phyloP scores from a whole-genome alignment of 2,329 filamentous ascomycete species.

The Plenodomus biglobosus region DNA sequence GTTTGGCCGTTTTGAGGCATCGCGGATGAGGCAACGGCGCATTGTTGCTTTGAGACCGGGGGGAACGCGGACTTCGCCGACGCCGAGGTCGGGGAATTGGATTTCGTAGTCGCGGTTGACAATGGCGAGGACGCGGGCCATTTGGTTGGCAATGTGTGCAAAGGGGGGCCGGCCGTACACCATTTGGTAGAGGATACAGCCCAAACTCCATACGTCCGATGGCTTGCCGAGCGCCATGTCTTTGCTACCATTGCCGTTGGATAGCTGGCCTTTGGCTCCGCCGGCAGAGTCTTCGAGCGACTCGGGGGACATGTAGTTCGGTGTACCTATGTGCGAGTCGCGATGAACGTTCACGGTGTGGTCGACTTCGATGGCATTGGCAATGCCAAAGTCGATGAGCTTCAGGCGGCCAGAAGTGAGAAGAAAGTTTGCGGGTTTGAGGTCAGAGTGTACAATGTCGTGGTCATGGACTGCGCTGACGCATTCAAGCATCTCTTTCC shows the following conservation, averaged over 20 bases:
- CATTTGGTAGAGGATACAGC: slow-evolving; percentile 97
- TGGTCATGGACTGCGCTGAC: slow-evolving; percentile 83
- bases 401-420: slow-evolving; percentile 88
- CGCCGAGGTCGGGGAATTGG: slow-evolving; percentile 68
- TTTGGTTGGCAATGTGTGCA: slow-evolving; percentile 83
- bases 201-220: slow-evolving; percentile 92
- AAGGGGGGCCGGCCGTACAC: slow-evolving; percentile 97
- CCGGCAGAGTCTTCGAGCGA: slow-evolving; percentile 86
- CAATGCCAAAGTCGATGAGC: slow-evolving; percentile 97
- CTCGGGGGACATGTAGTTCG: slow-evolving; percentile 98
- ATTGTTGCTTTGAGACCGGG: slow-evolving; percentile 59
- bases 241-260: slow-evolving; percentile 54
- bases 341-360: slow-evolving; percentile 97
- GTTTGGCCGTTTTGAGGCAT: slow-evolving; percentile 59
- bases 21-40: slow-evolving; percentile 60
- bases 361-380: slow-evolving; percentile 93
- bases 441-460: slow-evolving; percentile 93
- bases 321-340: slow-evolving; percentile 91
- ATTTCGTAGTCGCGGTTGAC: slow-evolving; percentile 76
- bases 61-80: slow-evolving; percentile 63
- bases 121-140: slow-evolving; percentile 83
- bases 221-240: slow-evolving; percentile 96
- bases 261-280: slow-evolving; percentile 46
- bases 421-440: slow-evolving; percentile 97
- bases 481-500: slow-evolving; percentile 99